Percentiles rank a stretch among this genome's conserved stretches.
phyloP scores from a whole-genome alignment of 148 eudicot species.

The Drosera capensis region DNA sequence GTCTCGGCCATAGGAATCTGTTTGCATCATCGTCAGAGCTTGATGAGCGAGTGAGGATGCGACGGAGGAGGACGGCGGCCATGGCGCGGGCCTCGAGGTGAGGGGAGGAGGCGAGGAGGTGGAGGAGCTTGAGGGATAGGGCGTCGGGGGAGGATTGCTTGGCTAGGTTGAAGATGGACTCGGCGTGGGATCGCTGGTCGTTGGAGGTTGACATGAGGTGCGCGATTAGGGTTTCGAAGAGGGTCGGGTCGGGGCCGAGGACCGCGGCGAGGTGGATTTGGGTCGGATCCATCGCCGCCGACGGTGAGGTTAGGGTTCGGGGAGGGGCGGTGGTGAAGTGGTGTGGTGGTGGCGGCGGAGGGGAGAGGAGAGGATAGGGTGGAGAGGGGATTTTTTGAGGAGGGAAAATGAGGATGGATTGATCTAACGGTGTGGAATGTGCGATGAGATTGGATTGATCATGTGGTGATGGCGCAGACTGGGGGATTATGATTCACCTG shows the following conservation, averaged over 20 bases:
- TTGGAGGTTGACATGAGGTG: constrained; percentile 63
- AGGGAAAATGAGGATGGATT: neutral
- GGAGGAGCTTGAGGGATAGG: constrained; percentile 49
- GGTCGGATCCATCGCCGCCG: constrained; percentile 32
- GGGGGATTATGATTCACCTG: no score
- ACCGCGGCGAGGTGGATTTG: constrained; percentile 50
- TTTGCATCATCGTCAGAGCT: constrained; percentile 27
- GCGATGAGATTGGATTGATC: no score
- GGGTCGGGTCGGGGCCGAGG: constrained; percentile 50
- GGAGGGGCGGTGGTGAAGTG: constrained; percentile 11
- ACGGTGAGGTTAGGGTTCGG: no score
- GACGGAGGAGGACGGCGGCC: constrained; percentile 58
- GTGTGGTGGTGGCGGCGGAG: neutral
- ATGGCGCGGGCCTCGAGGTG: constrained; percentile 53
- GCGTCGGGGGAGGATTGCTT: constrained; percentile 49
- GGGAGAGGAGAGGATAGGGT: neutral
- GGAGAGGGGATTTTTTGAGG: constrained; percentile 2
- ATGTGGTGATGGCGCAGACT: no score
- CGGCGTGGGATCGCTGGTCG: constrained; percentile 73
- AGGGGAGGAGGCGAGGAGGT: constrained; percentile 33
- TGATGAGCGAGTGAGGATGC: constrained; percentile 58
- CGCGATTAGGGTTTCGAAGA: constrained; percentile 52
- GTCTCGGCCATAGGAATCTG: constrained; percentile 50
- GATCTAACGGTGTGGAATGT: no score
- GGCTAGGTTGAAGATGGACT: constrained; percentile 48